Base-by-base conservation (phyloP, 148 eudicot genomes). In the Vaccinium darrowii region DNA sequence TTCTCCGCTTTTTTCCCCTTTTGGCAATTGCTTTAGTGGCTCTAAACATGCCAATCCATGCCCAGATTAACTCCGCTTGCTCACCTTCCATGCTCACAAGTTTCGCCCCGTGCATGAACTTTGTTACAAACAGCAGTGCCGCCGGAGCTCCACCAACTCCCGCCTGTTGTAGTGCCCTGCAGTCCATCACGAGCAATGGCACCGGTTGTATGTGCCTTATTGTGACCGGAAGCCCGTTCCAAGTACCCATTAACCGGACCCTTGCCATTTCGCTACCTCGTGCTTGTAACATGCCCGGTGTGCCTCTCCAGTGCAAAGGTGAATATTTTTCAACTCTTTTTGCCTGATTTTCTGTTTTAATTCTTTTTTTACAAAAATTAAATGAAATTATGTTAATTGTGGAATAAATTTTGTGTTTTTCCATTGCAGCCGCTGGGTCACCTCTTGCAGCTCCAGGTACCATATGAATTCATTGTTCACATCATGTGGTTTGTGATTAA, bases 371-470 rank as follows among this genome's bases (percentile, higher is more conserved):
- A 0, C 14, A 3, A 1, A 33, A 7, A n/a, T 19, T 65, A 19
- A 51, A 7, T 27, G n/a, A 36, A 54, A 4, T 36, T 43, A 4
- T 7, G 33, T 16, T 56, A 0, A 49, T 43, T 36, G 63, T 43
- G 56, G 69, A 11, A 7, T 33, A 12, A 19, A 18, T 4, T 7
- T 15, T 18, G 39, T 49, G 58, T 47, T 81, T 19, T 73, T 71
- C 4, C 25, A 1, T 83, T 91, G 84, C 95, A 93, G 98, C 93
- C 16, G 57, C 90, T 51, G 90, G 88, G 63, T 80, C 95, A 49
- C 98, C 95, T 7, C 65, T 90, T 87, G 93, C 98, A 23, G 94
- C 98, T 86, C 98, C 94, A 86, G 98, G 98, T 94, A 92, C 63
- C 5, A 47, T 14, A 3, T 56, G 58, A 11, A 25, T 10, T 25